A percentile compares a stretch with the other conserved stretches of the same genome.
Conservation (phyloP, 306 rosid species). For the Trichosanthes cucumerina region DNA sequence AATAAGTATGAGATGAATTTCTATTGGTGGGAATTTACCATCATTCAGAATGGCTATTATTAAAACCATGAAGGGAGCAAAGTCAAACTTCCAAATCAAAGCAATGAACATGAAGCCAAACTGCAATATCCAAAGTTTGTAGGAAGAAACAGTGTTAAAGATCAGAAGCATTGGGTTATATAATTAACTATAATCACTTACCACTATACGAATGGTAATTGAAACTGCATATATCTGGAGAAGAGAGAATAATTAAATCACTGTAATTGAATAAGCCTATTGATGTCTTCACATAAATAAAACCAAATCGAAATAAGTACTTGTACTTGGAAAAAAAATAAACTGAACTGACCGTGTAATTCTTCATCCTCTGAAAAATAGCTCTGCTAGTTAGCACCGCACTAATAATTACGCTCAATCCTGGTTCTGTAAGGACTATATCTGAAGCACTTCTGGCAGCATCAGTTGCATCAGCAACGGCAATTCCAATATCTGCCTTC, state of each 20-base stretch:
- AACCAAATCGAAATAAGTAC: no score
- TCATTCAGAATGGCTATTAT: slow-evolving; percentile 92
- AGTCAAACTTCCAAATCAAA: slow-evolving; percentile 89
- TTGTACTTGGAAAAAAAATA: background rate
- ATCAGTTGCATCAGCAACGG: slow-evolving; percentile 98
- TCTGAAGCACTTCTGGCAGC: slow-evolving; percentile 99
- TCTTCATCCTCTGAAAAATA: slow-evolving; percentile 98
- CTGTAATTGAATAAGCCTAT: no score
- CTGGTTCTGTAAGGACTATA: slow-evolving; percentile 97
- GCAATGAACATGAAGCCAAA: slow-evolving; percentile 97
- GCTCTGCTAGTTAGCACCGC: slow-evolving; percentile 98
- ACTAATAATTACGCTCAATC: slow-evolving; percentile 89
- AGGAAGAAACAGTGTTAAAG: background rate
- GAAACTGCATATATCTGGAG: slow-evolving; percentile 96
- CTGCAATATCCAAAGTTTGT: slow-evolving; percentile 32
- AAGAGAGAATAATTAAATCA: slow-evolving; percentile 6
- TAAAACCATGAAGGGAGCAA: slow-evolving; percentile 97
- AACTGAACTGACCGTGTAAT: slow-evolving; percentile 63
- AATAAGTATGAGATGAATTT: background rate
- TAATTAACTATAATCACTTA: slow-evolving; percentile 27
- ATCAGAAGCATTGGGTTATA: background rate
- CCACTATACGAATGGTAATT: slow-evolving; percentile 95
- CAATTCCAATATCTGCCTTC: slow-evolving; percentile 96
- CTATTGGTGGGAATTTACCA: slow-evolving; percentile 33
- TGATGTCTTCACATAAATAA: no score